These are phyloP conservation scores for Xylaria grammica DNA, from an alignment of 495 filamentous ascomycete genomes.

Conservation along the genomic window DNA sequence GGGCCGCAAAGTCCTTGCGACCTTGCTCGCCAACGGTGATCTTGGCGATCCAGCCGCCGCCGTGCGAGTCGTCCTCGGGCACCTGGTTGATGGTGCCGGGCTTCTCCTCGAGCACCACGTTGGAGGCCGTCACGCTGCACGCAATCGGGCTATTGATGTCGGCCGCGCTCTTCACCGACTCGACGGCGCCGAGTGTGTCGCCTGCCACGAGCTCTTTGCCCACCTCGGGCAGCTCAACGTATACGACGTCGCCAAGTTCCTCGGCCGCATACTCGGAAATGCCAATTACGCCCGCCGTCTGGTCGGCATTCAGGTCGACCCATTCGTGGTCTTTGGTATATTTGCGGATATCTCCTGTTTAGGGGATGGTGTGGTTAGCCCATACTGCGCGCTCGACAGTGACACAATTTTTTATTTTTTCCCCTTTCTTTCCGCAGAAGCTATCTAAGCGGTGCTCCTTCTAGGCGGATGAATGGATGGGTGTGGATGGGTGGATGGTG, in stretches of 20 bases:
- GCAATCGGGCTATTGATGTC: conserved; percentile 90
- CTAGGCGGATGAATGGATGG: not conserved
- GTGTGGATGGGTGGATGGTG: not conserved
- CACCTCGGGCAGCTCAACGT: conserved; percentile 82
- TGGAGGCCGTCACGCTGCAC: conserved; percentile 74
- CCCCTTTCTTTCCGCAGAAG: not conserved
- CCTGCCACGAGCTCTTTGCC: conserved; percentile 68
- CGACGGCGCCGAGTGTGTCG: conserved; percentile 89
- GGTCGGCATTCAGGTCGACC: conserved; percentile 82
- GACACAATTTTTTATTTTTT: not conserved
- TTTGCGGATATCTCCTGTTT: conserved; percentile 68
- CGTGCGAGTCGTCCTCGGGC: conserved; percentile 70
- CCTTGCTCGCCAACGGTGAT: conserved; percentile 66
- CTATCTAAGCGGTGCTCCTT: not conserved
- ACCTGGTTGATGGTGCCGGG: conserved; percentile 85
- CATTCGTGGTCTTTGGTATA: conserved; percentile 99
- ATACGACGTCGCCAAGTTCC: conserved; percentile 93
- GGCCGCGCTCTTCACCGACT: conserved; percentile 96
- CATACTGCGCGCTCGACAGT: not conserved
- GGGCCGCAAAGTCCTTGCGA: conserved; percentile 67
- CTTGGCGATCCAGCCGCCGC: conserved; percentile 91
- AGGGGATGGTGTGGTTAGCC: conserved; percentile 21
- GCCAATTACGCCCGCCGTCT: conserved; percentile 74
- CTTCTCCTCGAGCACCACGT: conserved; percentile 77
- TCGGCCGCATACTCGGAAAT: conserved; percentile 91